These are phyloP conservation scores for Colletotrichum siamense DNA, from an alignment of 2,329 filamentous ascomycete species.

Conservation along the genomic window DNA sequence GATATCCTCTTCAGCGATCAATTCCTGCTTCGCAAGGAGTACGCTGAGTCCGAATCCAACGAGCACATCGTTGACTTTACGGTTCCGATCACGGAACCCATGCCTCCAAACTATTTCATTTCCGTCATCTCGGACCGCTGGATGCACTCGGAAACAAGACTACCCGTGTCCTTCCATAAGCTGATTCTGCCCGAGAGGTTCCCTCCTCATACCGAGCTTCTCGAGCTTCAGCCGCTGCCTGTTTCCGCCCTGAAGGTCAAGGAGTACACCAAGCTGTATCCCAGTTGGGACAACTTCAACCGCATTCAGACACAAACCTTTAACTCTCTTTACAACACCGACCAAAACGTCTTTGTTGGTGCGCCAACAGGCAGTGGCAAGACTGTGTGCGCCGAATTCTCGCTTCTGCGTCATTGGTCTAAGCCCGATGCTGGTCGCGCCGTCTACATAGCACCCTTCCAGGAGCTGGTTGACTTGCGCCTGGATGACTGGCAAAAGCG, in stretches of 20 bases:
- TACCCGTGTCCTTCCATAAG: slow-evolving; percentile 94
- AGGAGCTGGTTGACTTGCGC: slow-evolving; percentile 86
- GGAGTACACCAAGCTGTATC: slow-evolving; percentile 83
- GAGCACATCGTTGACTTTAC: slow-evolving; percentile 97
- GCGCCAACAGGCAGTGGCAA: slow-evolving; percentile 96
- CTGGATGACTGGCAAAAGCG: slow-evolving; percentile 86
- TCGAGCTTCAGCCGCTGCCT: slow-evolving; percentile 90
- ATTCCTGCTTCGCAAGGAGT: slow-evolving; percentile 89
- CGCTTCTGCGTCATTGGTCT: slow-evolving; percentile 87
- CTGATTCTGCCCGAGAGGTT: slow-evolving; percentile 95
- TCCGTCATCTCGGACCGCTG: slow-evolving; percentile 93
- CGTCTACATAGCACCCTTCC: slow-evolving; percentile 93
- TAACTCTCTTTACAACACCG: slow-evolving; percentile 87
- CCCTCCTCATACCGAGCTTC: slow-evolving; percentile 87
- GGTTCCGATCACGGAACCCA: slow-evolving; percentile 93
- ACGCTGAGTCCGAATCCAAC: slow-evolving; percentile 82
- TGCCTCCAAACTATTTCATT: slow-evolving; percentile 99
- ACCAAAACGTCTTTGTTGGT: slow-evolving; percentile 93
- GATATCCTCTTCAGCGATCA: slow-evolving; percentile 95
- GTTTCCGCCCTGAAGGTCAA: slow-evolving; percentile 86
- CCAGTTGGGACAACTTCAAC: slow-evolving; percentile 88
- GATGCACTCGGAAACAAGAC: slow-evolving; percentile 97
- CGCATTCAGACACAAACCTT: slow-evolving; percentile 98
- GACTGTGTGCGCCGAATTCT: slow-evolving; percentile 95
- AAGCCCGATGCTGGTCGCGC: slow-evolving; percentile 73